Evolutionary conservation across 495 filamentous ascomycete species (phyloP).

Genomic region (Staphylotrichum tortipilum): DNA sequence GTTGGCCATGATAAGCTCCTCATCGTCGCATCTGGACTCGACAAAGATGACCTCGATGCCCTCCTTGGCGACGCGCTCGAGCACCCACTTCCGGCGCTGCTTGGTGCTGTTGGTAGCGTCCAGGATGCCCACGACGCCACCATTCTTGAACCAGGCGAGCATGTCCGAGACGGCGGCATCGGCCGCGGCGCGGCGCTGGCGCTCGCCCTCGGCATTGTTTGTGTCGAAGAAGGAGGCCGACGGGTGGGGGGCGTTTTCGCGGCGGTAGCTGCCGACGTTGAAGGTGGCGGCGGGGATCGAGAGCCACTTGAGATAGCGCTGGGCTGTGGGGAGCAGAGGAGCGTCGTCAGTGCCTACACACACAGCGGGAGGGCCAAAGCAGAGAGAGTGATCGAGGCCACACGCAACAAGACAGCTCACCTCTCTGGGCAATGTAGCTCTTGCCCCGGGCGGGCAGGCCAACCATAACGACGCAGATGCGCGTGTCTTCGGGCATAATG

Average conservation of each 20-base stretch:
- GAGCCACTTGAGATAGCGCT: slow-evolving; percentile 92
- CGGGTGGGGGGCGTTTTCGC: slow-evolving; percentile 75
- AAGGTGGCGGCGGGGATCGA: slow-evolving; percentile 87
- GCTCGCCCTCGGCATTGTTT: slow-evolving; percentile 80
- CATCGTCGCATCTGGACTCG: slow-evolving; percentile 90
- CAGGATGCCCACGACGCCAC: slow-evolving; percentile 78
- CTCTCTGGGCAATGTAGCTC: slow-evolving; percentile 93
- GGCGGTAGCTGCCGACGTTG: slow-evolving; percentile 93
- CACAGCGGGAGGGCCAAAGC: background rate
- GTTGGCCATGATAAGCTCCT: slow-evolving; percentile 91
- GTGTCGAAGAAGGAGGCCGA: slow-evolving; percentile 88
- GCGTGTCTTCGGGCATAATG: slow-evolving; percentile 80
- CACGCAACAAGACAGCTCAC: slow-evolving; percentile 40
- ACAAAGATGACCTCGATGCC: slow-evolving; percentile 89
- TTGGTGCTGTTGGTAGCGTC: slow-evolving; percentile 96
- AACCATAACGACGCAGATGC: slow-evolving; percentile 98
- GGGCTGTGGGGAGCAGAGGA: slow-evolving; percentile 54
- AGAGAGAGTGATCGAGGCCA: background rate
- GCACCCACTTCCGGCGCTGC: slow-evolving; percentile 80
- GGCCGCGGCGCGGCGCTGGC: slow-evolving; percentile 74
- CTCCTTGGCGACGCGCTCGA: slow-evolving; percentile 60
- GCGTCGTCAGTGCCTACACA: background rate
- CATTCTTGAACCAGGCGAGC: slow-evolving; percentile 75
- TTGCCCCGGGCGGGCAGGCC: slow-evolving; percentile 92
- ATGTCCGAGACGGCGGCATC: slow-evolving; percentile 87